phyloP scores from a whole-genome alignment of 192 early-diverging fungal genomes.

The Coemansia sp. region DNA sequence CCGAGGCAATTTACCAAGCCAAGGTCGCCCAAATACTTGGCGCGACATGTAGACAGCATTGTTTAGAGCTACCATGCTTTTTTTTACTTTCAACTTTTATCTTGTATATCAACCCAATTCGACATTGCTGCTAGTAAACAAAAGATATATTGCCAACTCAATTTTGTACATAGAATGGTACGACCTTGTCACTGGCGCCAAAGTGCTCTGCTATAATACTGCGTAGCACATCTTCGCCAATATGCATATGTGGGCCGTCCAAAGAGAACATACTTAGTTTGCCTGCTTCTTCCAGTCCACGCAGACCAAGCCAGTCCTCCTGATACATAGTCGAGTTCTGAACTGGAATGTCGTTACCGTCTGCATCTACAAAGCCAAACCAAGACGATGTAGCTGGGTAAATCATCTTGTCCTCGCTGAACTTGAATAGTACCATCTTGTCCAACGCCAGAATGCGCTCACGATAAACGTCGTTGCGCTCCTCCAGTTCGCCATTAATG shows the following conservation, averaged over 20 bases:
- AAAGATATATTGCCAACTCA: not conserved
- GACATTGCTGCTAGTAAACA: not conserved
- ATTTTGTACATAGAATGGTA: slow-evolving; percentile 11
- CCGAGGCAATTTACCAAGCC: slow-evolving; percentile 6
- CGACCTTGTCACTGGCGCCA: not conserved
- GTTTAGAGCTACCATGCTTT: slow-evolving; percentile 4
- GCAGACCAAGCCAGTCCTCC: slow-evolving; percentile 75
- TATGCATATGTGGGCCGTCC: slow-evolving; percentile 51
- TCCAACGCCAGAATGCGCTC: slow-evolving; percentile 66
- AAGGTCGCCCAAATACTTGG: slow-evolving; percentile 9
- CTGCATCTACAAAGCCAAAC: slow-evolving; percentile 71
- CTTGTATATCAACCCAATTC: not conserved
- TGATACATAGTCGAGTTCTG: slow-evolving; percentile 64
- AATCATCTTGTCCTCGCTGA: slow-evolving; percentile 79
- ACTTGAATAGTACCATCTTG: slow-evolving; percentile 82
- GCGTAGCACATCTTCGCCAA: slow-evolving; percentile 28
- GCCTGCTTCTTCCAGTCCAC: slow-evolving; percentile 56
- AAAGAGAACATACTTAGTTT: slow-evolving; percentile 35
- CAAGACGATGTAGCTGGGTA: slow-evolving; percentile 69
- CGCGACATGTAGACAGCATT: slow-evolving; percentile 7
- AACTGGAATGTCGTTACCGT: slow-evolving; percentile 59
- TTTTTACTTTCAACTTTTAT: not conserved
- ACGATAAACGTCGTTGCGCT: slow-evolving; percentile 64
- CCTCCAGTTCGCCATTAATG: slow-evolving; percentile 78
- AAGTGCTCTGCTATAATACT: slow-evolving; percentile 39